Percentiles rank a stretch among this genome's conserved stretches.
These are phyloP conservation scores for Russula sp. DNA, from an alignment of 768 basidiomycete species.

Conservation along the genomic window DNA sequence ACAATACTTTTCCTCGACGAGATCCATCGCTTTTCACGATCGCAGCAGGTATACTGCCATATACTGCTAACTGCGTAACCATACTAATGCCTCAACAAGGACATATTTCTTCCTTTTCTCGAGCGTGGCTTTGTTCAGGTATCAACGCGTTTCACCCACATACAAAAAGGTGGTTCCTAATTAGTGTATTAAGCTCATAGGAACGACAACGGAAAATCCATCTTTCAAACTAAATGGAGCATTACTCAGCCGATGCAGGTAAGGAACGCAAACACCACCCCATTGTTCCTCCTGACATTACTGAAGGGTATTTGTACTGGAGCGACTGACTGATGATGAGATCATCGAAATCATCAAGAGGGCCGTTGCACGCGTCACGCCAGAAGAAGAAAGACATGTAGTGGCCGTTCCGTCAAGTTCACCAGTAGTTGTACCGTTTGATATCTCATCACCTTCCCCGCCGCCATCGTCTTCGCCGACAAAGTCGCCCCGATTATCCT, in stretches of 20 bases:
- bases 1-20: constrained; percentile 83
- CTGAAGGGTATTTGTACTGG: constrained; percentile 67
- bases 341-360: constrained; percentile 56
- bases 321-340: constrained; percentile 63
- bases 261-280: constrained; percentile 31
- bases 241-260: constrained; percentile 77
- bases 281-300: constrained; percentile 5
- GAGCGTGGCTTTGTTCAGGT: constrained; percentile 76
- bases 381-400: not conserved
- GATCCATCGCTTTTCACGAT: constrained; percentile 75
- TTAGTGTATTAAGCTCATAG: constrained; percentile 53
- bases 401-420: not conserved
- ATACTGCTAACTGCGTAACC: not conserved
- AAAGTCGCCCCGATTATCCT: constrained; percentile 15
- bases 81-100: constrained; percentile 42
- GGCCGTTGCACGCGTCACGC: constrained; percentile 43
- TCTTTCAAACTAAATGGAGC: constrained; percentile 79
- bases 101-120: constrained; percentile 79
- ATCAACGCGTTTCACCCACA: constrained; percentile 15
- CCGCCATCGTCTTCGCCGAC: constrained; percentile 17
- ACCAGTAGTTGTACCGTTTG: not conserved
- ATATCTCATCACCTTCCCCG: constrained; percentile 2
- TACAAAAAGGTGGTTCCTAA: not conserved
- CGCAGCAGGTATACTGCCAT: constrained; percentile 52
- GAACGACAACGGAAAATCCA: constrained; percentile 88